Conservation (phyloP, 371 early-diverging fungal species). For the Conidiobolus incongruus region DNA sequence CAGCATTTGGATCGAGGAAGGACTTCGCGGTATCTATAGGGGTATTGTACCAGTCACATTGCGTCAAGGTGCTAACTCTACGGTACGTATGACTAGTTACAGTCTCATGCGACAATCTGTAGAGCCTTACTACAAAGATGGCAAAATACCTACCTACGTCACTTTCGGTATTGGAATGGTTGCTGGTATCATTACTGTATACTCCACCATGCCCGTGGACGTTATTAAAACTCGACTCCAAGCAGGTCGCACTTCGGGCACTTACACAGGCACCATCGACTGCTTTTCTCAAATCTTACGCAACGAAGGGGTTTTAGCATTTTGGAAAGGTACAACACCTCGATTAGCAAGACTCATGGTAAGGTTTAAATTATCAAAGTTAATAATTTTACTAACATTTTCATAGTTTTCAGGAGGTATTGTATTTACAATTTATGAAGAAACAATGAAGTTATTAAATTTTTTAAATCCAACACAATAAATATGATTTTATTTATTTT, state of each 20-base stretch:
- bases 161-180: conserved; percentile 53
- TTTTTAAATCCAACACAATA: not conserved
- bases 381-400: not conserved
- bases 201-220: conserved; percentile 85
- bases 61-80: conserved; percentile 79
- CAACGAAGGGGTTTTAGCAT: conserved; percentile 51
- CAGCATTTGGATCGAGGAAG: conserved; percentile 42
- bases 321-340: conserved; percentile 88
- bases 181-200: conserved; percentile 79
- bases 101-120: conserved; percentile 41
- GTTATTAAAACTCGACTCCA: conserved; percentile 91
- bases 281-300: conserved; percentile 44
- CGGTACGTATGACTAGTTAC: conserved; percentile 71
- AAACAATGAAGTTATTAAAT: conserved; percentile 20
- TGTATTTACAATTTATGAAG: conserved; percentile 80
- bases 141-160: conserved; percentile 6
- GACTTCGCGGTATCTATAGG: conserved; percentile 66
- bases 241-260: conserved; percentile 31
- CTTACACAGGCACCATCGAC: conserved; percentile 46
- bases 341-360: conserved; percentile 65
- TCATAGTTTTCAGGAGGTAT: conserved; percentile 76
- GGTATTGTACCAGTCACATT: conserved; percentile 78
- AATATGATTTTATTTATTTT: no score
- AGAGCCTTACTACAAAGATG: conserved; percentile 1
- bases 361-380: conserved; percentile 12